A percentile compares a stretch with the other conserved stretches of the same genome.
phyloP scores from a whole-genome alignment of 2,329 filamentous ascomycete species.

The Leptosphaerulina australis region DNA sequence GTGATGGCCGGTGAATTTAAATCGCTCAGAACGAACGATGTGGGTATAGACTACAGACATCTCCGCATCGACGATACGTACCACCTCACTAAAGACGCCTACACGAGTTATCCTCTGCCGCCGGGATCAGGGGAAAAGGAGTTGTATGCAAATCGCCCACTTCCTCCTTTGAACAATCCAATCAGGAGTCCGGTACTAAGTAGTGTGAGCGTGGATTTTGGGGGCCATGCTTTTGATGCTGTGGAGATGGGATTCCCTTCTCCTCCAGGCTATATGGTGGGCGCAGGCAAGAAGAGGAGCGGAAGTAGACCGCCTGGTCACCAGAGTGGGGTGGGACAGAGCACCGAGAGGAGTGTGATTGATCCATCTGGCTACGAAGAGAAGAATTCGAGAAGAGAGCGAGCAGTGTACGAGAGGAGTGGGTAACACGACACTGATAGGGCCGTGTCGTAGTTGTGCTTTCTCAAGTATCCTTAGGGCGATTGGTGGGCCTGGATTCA shows the following conservation, averaged over 20 bases:
- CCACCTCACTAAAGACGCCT: not conserved
- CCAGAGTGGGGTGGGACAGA: not conserved
- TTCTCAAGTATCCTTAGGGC: not conserved
- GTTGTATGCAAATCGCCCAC: not conserved
- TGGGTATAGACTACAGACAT: conserved; percentile 3
- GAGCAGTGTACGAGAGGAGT: not conserved
- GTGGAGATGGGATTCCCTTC: conserved; percentile 29
- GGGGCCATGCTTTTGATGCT: conserved; percentile 23
- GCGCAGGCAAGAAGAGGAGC: not conserved
- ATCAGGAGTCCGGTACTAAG: conserved; percentile 18
- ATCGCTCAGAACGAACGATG: conserved; percentile 12
- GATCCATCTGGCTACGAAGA: conserved; percentile 11
- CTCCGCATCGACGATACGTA: not conserved
- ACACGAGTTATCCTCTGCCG: not conserved
- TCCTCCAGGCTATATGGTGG: conserved; percentile 22
- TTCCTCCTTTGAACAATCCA: conserved; percentile 9
- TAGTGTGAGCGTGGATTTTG: conserved; percentile 9
- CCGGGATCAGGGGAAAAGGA: not conserved
- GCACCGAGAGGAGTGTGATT: not conserved
- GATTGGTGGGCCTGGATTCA: too few species aligned
- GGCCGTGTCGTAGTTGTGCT: not conserved
- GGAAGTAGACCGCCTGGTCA: conserved; percentile 4
- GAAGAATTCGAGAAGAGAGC: not conserved
- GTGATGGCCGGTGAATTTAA: conserved; percentile 37
- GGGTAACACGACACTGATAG: too few species aligned